Evolutionary conservation across 768 basidiomycete genomes (phyloP).

Genomic region (Xerocomus brunneocitrinus): DNA sequence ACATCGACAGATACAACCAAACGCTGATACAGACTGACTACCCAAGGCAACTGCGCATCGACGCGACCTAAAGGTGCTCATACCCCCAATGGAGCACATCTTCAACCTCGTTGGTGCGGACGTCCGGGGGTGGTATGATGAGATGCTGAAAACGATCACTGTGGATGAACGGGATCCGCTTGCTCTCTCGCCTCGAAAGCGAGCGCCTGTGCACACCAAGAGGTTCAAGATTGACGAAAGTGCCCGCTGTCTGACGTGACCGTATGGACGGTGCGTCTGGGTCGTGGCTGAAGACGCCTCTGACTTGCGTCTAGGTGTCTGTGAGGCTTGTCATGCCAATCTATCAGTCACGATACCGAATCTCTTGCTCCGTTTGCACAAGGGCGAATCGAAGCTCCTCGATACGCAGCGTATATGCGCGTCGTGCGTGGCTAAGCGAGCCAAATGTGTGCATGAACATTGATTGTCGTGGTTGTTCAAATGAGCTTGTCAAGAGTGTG

Average conservation of each 20-base stretch:
- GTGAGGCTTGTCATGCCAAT: constrained; percentile 50
- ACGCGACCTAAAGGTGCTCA: constrained; percentile 57
- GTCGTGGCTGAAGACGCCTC: too few relatives aligned
- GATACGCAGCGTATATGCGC: constrained; percentile 67
- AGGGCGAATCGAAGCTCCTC: constrained; percentile 50
- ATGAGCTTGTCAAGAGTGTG: too few relatives aligned
- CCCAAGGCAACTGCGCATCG: too few relatives aligned
- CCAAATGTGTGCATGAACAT: constrained; percentile 30
- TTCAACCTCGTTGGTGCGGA: too few relatives aligned
- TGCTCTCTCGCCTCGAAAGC: too few relatives aligned
- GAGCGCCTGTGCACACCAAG: constrained; percentile 28
- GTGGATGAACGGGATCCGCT: too few relatives aligned
- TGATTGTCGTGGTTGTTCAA: too few relatives aligned
- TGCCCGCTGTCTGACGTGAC: constrained; percentile 64
- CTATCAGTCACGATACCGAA: constrained; percentile 52
- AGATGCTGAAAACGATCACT: constrained; percentile 29
- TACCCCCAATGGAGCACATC: constrained; percentile 45
- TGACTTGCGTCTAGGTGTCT: constrained; percentile 24
- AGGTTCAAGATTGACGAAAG: constrained; percentile 62
- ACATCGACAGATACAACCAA: neutral
- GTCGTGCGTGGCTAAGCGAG: constrained; percentile 63
- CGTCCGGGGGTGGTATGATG: too few relatives aligned
- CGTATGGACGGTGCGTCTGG: constrained; percentile 12
- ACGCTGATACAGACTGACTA: too few relatives aligned
- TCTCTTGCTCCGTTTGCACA: constrained; percentile 51